Percentiles rank a stretch among this genome's conserved stretches.
Conservation (phyloP, 768 basidiomycete species). For the Tricholoma sp. region DNA sequence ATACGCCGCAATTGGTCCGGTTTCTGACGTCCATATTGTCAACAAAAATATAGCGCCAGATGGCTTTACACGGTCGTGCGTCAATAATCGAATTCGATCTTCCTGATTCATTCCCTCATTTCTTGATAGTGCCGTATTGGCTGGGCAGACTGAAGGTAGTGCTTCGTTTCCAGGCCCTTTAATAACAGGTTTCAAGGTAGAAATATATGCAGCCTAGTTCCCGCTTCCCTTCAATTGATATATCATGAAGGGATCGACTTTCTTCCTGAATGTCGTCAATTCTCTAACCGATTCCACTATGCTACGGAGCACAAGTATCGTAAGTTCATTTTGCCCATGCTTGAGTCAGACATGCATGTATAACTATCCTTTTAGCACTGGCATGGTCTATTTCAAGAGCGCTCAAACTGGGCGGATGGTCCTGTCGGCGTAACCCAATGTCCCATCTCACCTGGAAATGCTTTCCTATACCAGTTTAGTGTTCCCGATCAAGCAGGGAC, state of each 20-base stretch:
- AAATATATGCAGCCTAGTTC: background rate
- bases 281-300: slow-evolving; percentile 1
- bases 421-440: background rate
- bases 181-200: slow-evolving; percentile 25
- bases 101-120: background rate
- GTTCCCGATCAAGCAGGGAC: slow-evolving; percentile 4
- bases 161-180: slow-evolving; percentile 25
- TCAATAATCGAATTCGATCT: background rate
- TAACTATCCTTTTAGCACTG: background rate
- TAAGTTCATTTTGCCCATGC: background rate
- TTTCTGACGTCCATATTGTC: slow-evolving; percentile 28
- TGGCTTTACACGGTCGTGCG: slow-evolving; percentile 28
- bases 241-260: background rate
- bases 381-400: slow-evolving; percentile 2
- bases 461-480: background rate
- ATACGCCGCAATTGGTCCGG: slow-evolving; percentile 21
- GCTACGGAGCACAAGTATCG: slow-evolving; percentile 1
- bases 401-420: slow-evolving; percentile 1
- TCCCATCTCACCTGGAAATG: background rate
- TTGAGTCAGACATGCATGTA: no score
- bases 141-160: slow-evolving; percentile 15
- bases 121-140: slow-evolving; percentile 24
- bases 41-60: slow-evolving; percentile 43
- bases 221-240: background rate
- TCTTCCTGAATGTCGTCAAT: slow-evolving; percentile 1